Conservation (phyloP, 1,139 yeast species). For the Meyerozyma athensensis region DNA sequence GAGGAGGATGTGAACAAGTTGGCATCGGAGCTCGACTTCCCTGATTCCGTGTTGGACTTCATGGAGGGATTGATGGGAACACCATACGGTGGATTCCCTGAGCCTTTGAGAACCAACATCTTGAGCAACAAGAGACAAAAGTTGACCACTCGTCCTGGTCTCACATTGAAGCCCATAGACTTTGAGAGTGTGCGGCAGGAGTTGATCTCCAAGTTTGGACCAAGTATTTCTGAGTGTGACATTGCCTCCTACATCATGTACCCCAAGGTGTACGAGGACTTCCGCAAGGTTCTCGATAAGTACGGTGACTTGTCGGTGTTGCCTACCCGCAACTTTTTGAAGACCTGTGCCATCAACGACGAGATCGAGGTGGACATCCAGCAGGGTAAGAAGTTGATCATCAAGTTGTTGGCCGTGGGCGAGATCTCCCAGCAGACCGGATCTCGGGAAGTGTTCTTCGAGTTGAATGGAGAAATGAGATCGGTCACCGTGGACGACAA, state of each 20-base stretch:
- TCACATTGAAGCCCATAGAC: slow-evolving; percentile 79
- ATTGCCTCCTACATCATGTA: slow-evolving; percentile 96
- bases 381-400: slow-evolving; percentile 88
- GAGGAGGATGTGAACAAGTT: slow-evolving; percentile 81
- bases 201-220: slow-evolving; percentile 58
- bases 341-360: slow-evolving; percentile 82
- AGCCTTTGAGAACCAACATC: slow-evolving; percentile 89
- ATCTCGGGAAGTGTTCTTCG: slow-evolving; percentile 93
- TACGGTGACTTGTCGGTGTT: slow-evolving; percentile 91
- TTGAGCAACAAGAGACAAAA: slow-evolving; percentile 83
- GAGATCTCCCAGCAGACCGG: slow-evolving; percentile 84
- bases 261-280: slow-evolving; percentile 94
- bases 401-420: slow-evolving; percentile 90
- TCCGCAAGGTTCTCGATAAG: slow-evolving; percentile 64
- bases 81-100: slow-evolving; percentile 99
- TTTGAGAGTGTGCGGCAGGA: slow-evolving; percentile 67
- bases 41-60: slow-evolving; percentile 95
- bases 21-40: slow-evolving; percentile 93
- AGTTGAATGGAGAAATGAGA: slow-evolving; percentile 97
- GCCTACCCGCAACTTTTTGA: slow-evolving; percentile 87
- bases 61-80: slow-evolving; percentile 99
- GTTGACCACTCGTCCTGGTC: slow-evolving; percentile 86
- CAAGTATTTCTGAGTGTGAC: slow-evolving; percentile 71
- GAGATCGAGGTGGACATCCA: slow-evolving; percentile 88
- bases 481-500: slow-evolving; percentile 90